Conservation (phyloP, 257 asterid genomes). For the Ligustrum vulgare region DNA sequence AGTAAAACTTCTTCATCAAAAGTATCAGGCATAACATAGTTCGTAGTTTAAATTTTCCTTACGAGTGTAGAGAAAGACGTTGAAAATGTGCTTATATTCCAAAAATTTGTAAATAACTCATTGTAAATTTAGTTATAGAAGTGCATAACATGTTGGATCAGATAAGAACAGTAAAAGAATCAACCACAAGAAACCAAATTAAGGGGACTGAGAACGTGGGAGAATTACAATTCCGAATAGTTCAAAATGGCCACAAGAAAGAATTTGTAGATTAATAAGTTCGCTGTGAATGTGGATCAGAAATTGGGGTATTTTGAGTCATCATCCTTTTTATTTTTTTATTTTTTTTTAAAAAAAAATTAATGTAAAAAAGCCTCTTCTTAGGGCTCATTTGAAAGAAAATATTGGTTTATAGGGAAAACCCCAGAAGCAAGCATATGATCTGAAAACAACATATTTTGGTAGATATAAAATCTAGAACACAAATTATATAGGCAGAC, state of each 20-base stretch:
- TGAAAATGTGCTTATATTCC: neutral
- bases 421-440: neutral
- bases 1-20: neutral
- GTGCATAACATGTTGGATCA: neutral
- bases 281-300: neutral
- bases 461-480: neutral
- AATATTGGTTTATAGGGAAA: neutral
- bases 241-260: neutral
- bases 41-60: neutral
- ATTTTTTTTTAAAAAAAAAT: too few species aligned
- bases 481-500: constrained; percentile 8
- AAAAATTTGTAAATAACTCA: neutral
- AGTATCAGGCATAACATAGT: neutral
- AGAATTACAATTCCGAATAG: neutral
- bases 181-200: neutral
- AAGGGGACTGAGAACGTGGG: neutral
- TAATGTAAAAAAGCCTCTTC: neutral
- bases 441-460: neutral
- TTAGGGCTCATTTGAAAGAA: neutral
- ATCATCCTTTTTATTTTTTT: neutral
- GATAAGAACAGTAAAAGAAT: neutral
- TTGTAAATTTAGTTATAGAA: neutral
- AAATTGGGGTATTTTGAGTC: neutral
- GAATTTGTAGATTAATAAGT: neutral
- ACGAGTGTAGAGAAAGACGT: neutral